Evolutionary conservation across 139 green algal genomes (phyloP).

Genomic region (Chlamydomonas eustigma): DNA sequence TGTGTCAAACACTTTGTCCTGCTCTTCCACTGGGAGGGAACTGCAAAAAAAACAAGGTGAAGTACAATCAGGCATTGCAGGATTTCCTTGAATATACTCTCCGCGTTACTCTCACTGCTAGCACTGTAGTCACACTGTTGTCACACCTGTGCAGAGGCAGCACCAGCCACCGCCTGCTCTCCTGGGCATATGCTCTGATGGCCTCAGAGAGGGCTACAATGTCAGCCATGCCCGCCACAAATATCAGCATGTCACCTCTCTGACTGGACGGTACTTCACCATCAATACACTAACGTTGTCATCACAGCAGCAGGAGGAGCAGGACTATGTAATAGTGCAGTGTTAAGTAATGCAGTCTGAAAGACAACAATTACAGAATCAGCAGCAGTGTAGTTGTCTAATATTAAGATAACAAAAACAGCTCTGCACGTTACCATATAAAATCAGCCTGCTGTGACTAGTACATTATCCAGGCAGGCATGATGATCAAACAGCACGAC

Average conservation of each 20-base stretch:
- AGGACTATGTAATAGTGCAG: too few relatives aligned
- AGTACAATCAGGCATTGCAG: background rate
- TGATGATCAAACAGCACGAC: too few relatives aligned
- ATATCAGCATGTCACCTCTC: conserved; percentile 43
- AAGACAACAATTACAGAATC: too few relatives aligned
- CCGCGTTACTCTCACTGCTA: too few relatives aligned
- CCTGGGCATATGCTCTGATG: conserved; percentile 22
- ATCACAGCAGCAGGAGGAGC: conserved; percentile 30
- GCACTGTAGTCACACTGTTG: too few relatives aligned
- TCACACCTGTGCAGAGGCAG: conserved; percentile 17
- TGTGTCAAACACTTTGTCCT: conserved; percentile 43
- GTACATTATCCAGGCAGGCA: too few relatives aligned
- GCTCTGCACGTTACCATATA: too few relatives aligned
- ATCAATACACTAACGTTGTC: conserved; percentile 34
- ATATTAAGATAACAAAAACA: too few relatives aligned
- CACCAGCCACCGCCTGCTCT: conserved; percentile 10
- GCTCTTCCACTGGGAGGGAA: conserved; percentile 28
- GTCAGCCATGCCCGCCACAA: conserved; percentile 41
- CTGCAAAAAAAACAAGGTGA: conserved; percentile 12
- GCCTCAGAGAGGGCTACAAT: conserved; percentile 24
- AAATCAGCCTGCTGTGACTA: too few relatives aligned
- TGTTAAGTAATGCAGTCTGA: too few relatives aligned
- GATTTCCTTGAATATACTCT: too few relatives aligned
- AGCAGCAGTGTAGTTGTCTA: too few relatives aligned
- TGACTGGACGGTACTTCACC: conserved; percentile 29